phyloP scores from a whole-genome alignment of 345 rosid genomes.

The Citrus medica region DNA sequence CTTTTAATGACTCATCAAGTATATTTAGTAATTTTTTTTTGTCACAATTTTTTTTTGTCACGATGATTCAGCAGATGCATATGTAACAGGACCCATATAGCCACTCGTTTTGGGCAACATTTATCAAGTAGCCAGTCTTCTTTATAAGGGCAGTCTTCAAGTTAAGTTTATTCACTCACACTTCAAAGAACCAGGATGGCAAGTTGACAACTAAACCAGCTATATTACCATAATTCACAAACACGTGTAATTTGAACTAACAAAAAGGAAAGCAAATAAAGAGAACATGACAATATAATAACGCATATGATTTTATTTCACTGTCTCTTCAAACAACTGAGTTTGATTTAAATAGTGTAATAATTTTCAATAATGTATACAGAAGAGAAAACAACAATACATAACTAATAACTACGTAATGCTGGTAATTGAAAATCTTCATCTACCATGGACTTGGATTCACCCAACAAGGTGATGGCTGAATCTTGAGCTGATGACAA shows the following conservation, averaged over 20 bases:
- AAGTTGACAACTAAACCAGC: neutral
- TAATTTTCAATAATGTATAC: neutral
- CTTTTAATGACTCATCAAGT: no score
- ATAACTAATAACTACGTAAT: neutral
- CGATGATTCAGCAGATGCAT: no score
- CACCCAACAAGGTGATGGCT: constrained; percentile 11
- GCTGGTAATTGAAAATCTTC: neutral
- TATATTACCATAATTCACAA: neutral
- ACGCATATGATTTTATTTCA: no score
- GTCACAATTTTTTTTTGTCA: no score
- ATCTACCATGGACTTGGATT: neutral
- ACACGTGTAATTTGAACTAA: neutral
- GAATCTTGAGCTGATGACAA: neutral
- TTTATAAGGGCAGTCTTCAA: no score
- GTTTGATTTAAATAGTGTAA: no score
- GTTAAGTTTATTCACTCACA: no score
- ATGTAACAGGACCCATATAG: no score
- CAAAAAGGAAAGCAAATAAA: neutral
- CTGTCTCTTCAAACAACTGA: neutral
- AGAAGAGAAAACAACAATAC: neutral
- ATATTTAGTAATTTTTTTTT: no score
- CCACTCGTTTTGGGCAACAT: no score
- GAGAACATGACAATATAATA: neutral
- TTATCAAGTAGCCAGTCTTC: no score
- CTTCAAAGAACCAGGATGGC: neutral